These are phyloP conservation scores for Grifola frondosa DNA, from an alignment of 1,284 basidiomycete genomes.

Conservation along the genomic window DNA sequence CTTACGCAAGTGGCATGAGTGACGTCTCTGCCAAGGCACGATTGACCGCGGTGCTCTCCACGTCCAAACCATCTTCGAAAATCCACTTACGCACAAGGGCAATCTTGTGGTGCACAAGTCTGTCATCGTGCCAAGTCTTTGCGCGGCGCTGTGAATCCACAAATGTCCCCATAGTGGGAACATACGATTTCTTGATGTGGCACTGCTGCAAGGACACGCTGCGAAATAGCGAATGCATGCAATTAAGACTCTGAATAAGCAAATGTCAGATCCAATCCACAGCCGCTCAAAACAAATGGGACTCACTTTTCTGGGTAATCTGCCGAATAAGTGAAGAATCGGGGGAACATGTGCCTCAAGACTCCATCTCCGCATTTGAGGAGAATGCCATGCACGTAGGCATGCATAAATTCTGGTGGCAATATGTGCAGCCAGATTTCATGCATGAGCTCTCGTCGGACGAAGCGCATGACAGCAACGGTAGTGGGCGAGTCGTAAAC, in stretches of 20 bases:
- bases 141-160: slow-evolving; percentile 16
- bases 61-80: slow-evolving; percentile 12
- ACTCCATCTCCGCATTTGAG: slow-evolving; percentile 25
- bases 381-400: slow-evolving; percentile 26
- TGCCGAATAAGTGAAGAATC: slow-evolving; percentile 30
- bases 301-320: slow-evolving; percentile 33
- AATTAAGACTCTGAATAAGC: slow-evolving; percentile 7
- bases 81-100: slow-evolving; percentile 10
- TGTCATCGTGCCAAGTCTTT: slow-evolving; percentile 6
- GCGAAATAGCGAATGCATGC: slow-evolving; percentile 14
- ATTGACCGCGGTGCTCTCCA: slow-evolving; percentile 5
- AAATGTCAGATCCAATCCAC: background rate
- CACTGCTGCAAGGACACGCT: slow-evolving; percentile 12
- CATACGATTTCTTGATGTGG: slow-evolving; percentile 3
- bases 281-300: slow-evolving; percentile 7
- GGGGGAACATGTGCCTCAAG: slow-evolving; percentile 20
- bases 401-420: slow-evolving; percentile 19
- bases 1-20: background rate
- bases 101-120: background rate
- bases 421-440: slow-evolving; percentile 20
- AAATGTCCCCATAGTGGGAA: slow-evolving; percentile 10
- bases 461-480: slow-evolving; percentile 15
- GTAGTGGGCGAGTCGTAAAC: background rate
- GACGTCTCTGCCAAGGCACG: slow-evolving; percentile 8
- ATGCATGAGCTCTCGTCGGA: slow-evolving; percentile 25